Evolutionary conservation across 2,329 filamentous ascomycete species (phyloP).

Genomic region (Fusarium bulbicola): DNA sequence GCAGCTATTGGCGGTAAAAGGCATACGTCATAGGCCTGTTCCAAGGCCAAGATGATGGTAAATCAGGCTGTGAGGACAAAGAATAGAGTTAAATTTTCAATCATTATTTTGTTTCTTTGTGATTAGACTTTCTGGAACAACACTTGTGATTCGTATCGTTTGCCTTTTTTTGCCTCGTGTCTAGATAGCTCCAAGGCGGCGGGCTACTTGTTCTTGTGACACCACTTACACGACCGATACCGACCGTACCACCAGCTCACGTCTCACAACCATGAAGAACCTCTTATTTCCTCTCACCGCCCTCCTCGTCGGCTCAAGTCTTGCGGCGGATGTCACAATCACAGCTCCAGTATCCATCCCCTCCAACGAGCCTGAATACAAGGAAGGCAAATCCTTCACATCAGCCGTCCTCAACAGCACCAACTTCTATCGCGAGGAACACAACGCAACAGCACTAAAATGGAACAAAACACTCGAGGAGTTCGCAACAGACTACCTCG

Average conservation of each 20-base stretch:
- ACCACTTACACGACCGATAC: slow-evolving; percentile 21
- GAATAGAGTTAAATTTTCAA: slow-evolving; percentile 13
- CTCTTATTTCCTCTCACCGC: slow-evolving; percentile 13
- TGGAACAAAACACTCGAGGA: slow-evolving; percentile 73
- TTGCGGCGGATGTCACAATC: slow-evolving; percentile 45
- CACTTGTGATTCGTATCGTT: background rate
- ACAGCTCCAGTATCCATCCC: slow-evolving; percentile 48
- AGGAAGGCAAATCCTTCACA: slow-evolving; percentile 50
- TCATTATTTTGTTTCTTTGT: background rate
- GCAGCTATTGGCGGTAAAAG: slow-evolving; percentile 23
- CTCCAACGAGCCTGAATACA: slow-evolving; percentile 49
- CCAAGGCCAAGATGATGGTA: slow-evolving; percentile 29
- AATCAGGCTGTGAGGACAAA: slow-evolving; percentile 26
- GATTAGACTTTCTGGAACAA: background rate
- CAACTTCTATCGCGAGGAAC: slow-evolving; percentile 70
- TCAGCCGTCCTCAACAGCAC: slow-evolving; percentile 70
- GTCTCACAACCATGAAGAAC: slow-evolving; percentile 25
- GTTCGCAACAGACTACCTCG: slow-evolving; percentile 63
- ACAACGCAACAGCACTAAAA: slow-evolving; percentile 65
- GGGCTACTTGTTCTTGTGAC: background rate
- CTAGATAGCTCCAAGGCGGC: background rate
- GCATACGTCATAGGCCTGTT: slow-evolving; percentile 36
- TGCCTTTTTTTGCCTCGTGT: background rate
- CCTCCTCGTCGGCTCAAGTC: slow-evolving; percentile 9
- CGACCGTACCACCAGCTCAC: background rate